phyloP scores from a whole-genome alignment of 257 asterid genomes.

The Penstemon eatonii region DNA sequence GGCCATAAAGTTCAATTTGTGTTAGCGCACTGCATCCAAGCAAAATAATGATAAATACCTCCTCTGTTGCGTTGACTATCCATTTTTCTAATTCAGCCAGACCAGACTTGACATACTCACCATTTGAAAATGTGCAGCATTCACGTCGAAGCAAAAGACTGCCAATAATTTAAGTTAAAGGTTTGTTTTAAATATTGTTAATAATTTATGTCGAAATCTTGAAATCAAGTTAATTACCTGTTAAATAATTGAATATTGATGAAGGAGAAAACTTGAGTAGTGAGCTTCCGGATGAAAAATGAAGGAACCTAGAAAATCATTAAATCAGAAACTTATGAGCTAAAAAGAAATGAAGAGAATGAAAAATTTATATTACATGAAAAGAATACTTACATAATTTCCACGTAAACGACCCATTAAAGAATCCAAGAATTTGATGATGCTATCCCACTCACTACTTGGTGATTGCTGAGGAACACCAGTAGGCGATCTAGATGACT shows the following conservation, averaged over 20 bases:
- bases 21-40: conserved; percentile 17
- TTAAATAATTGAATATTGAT: conserved; percentile 90
- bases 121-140: conserved; percentile 95
- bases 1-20: conserved; percentile 15
- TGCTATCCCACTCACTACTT: conserved; percentile 92
- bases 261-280: conserved; percentile 93
- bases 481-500: conserved; percentile 82
- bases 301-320: conserved; percentile 76
- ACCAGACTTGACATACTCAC: conserved; percentile 98
- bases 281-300: conserved; percentile 96
- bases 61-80: conserved; percentile 86
- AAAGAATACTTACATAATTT: conserved; percentile 57
- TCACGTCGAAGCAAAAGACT: conserved; percentile 98
- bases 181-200: not conserved
- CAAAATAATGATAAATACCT: conserved; percentile 48
- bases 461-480: conserved; percentile 72
- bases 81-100: conserved; percentile 96
- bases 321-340: conserved; percentile 5
- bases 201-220: not conserved
- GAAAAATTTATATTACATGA: not conserved
- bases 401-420: conserved; percentile 71
- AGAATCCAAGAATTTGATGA: conserved; percentile 87
- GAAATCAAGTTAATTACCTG: conserved; percentile 50
- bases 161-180: conserved; percentile 27
- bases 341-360: not conserved